These are phyloP conservation scores for Cyamopsis tetragonoloba DNA, from an alignment of 306 rosid genomes.

Conservation along the genomic window DNA sequence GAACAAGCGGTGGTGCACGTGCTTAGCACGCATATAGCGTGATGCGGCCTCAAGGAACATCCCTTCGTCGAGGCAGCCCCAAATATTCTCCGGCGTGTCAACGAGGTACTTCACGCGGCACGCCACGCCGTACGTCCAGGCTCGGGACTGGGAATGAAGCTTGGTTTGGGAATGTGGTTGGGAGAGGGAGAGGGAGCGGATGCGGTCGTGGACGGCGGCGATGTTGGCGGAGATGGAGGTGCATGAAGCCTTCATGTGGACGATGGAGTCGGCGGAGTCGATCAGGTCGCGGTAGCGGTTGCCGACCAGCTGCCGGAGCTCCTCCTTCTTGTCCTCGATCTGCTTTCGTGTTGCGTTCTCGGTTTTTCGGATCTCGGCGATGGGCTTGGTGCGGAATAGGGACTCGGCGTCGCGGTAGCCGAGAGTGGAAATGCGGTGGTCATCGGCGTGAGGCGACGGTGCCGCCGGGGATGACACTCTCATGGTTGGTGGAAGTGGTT, in stretches of 20 bases:
- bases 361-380: constrained; percentile 79
- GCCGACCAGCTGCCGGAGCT: constrained; percentile 96
- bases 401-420: constrained; percentile 74
- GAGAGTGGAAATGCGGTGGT: constrained; percentile 34
- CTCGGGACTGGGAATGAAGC: constrained; percentile 39
- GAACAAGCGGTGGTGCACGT: constrained; percentile 49
- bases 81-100: constrained; percentile 88
- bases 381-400: constrained; percentile 72
- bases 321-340: constrained; percentile 94
- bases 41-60: constrained; percentile 94
- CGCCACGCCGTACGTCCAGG: constrained; percentile 64
- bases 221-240: constrained; percentile 64
- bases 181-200: constrained; percentile 47
- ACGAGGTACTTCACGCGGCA: constrained; percentile 93
- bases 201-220: constrained; percentile 53
- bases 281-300: constrained; percentile 94
- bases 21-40: constrained; percentile 74
- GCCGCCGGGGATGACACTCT: constrained; percentile 29
- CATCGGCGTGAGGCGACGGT: constrained; percentile 33
- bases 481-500: constrained; percentile 27
- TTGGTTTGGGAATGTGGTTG: constrained; percentile 20
- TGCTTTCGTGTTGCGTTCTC: constrained; percentile 64
- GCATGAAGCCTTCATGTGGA: constrained; percentile 71
- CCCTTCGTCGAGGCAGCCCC: constrained; percentile 95
- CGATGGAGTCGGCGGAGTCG: constrained; percentile 94